Evolutionary conservation across 2,329 filamentous ascomycete genomes (phyloP).

Genomic region (Arachnomyces sp.): DNA sequence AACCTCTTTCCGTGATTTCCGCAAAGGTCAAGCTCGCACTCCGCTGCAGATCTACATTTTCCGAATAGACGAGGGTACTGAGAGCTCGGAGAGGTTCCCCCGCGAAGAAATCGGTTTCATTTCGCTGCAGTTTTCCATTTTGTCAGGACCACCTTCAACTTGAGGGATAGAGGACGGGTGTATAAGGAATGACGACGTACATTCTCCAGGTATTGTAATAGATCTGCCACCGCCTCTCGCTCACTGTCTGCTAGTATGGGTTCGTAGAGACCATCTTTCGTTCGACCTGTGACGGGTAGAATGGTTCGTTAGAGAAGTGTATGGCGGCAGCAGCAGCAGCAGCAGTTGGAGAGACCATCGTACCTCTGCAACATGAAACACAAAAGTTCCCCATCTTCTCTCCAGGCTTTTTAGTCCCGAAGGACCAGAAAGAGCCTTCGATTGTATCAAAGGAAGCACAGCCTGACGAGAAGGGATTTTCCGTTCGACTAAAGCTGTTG

Average conservation of each 20-base stretch:
- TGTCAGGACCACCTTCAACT: not conserved
- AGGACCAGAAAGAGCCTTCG: conserved; percentile 2
- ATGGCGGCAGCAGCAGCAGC: conserved; percentile 12
- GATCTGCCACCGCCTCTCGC: conserved; percentile 89
- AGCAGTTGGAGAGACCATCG: conserved; percentile 32
- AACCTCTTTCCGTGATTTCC: conserved; percentile 96
- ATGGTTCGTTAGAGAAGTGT: conserved; percentile 34
- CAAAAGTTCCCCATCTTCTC: conserved; percentile 31
- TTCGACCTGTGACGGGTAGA: conserved; percentile 53
- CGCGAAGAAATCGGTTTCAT: conserved; percentile 96
- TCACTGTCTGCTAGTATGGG: conserved; percentile 90
- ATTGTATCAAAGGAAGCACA: too few species aligned
- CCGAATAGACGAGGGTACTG: conserved; percentile 93
- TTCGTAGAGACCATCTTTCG: conserved; percentile 75
- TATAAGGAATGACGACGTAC: conserved; percentile 48
- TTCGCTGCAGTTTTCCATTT: conserved; percentile 52
- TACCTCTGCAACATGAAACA: conserved; percentile 33
- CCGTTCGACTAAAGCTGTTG: too few species aligned
- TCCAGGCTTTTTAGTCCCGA: conserved; percentile 1
- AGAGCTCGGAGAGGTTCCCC: conserved; percentile 89
- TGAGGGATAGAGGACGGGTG: conserved; percentile 8
- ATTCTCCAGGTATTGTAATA: conserved; percentile 93
- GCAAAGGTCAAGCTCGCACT: conserved; percentile 98
- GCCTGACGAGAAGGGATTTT: too few species aligned
- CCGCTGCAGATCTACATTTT: conserved; percentile 95